Base-by-base conservation (phyloP, 2,329 filamentous ascomycete genomes). In the Aschersonia sp. region DNA sequence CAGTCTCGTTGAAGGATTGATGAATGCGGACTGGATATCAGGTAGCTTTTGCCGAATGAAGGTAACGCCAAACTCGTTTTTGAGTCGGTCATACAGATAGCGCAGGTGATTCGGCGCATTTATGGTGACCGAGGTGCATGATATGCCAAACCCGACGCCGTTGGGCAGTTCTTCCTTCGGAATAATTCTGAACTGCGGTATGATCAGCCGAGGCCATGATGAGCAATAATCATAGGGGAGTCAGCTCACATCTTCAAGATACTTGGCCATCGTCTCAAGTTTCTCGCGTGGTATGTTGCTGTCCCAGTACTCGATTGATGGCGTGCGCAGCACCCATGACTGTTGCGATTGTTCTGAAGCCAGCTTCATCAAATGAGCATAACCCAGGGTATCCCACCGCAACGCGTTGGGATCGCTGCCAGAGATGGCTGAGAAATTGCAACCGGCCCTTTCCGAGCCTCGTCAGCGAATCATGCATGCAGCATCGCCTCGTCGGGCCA, bases 341-440 rank as follows among this genome's bases (percentile, higher is more conserved):
- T 60, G 60, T 7, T 59, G 55, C 1, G 58, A 52, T 1, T 50
- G 43, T 8, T 60, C 54, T 4, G 57, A 54, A 2, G 64, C 64
- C 5, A 69, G 51, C 43, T 56, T 56, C 1, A 51, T 56, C n/a
- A 70, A 55, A 44, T 67, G 57, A 11, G 57, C 53, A 42, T 70
- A 70, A 0, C 67, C 66, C 2, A 59, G 47, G 1, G 56, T 58
- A 46, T 70, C 68, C 66, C 67, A 70, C 31, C 60, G 61, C 41
- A 69, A 50, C 0, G 66, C 66, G 44, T 69, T 69, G 14, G 55
- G 50, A 45, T 69, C 65, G 11, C 53, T 61, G 29, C 66, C 66
- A 0, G 67, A 68, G 43, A 69, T 66, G 40, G 64, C 66, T 1
- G 67, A 70, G 51, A 69, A 69, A 51, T 70, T 70, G 49, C 63